Conservation (phyloP, 805 yeast species). For the Yamadazyma paraphyllophila region DNA sequence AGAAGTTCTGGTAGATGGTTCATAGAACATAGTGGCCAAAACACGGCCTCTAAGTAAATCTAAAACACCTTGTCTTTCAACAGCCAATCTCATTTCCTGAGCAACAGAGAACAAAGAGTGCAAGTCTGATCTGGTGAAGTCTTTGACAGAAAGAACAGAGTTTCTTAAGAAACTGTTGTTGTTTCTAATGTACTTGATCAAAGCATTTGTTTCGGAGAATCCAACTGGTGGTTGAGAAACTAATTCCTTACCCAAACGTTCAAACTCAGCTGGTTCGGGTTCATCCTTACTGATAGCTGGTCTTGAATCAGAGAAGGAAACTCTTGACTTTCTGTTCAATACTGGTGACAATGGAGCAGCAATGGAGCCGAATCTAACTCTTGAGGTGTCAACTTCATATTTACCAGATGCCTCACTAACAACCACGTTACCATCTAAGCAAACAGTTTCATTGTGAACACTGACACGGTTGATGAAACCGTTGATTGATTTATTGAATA, state of each 20-base stretch:
- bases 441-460: conserved; percentile 72
- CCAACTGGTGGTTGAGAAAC: conserved; percentile 72
- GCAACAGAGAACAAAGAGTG: conserved; percentile 95
- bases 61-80: conserved; percentile 92
- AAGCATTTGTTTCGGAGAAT: conserved; percentile 74
- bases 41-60: conserved; percentile 89
- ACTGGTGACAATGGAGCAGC: conserved; percentile 39
- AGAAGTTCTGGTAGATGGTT: conserved; percentile 96
- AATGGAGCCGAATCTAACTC: conserved; percentile 42
- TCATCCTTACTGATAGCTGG: conserved; percentile 37
- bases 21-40: conserved; percentile 93
- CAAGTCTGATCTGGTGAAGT: conserved; percentile 82
- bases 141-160: conserved; percentile 84
- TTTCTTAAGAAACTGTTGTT: conserved; percentile 90
- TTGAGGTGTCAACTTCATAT: conserved; percentile 43
- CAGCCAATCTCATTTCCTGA: conserved; percentile 95
- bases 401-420: conserved; percentile 61
- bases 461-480: conserved; percentile 91
- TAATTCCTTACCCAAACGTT: conserved; percentile 58
- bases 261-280: conserved; percentile 43
- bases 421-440: conserved; percentile 77
- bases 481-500: conserved; percentile 42
- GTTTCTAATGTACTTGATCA: conserved; percentile 70
- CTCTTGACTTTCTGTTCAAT: conserved; percentile 35
- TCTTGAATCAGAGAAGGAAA: conserved; percentile 34